Evolutionary conservation across 176 grass and related monocot genomes (phyloP).

Genomic region (Dendrocalamus sinicus): DNA sequence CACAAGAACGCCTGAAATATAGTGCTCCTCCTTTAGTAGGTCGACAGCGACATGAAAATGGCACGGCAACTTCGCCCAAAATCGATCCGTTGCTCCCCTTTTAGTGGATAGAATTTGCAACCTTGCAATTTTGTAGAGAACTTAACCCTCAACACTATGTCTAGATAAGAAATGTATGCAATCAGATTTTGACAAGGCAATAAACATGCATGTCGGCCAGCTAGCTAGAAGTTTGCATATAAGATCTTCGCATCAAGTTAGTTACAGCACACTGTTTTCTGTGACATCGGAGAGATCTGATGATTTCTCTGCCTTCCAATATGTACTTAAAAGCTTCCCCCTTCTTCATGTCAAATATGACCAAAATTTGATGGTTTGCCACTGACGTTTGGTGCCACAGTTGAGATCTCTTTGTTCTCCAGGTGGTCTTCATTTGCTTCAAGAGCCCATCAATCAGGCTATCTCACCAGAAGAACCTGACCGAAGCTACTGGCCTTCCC

Average conservation of each 20-base stretch:
- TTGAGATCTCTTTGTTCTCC: slow-evolving; percentile 8
- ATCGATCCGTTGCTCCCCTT: not conserved
- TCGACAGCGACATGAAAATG: slow-evolving; percentile 20
- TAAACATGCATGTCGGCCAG: slow-evolving; percentile 31
- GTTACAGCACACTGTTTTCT: not conserved
- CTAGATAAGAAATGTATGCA: not conserved
- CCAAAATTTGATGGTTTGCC: slow-evolving; percentile 30
- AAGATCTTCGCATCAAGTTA: not conserved
- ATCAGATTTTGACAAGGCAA: not conserved
- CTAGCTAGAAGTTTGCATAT: slow-evolving; percentile 10
- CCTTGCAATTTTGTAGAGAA: not conserved
- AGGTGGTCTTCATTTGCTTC: slow-evolving; percentile 15
- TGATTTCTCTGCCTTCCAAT: slow-evolving; percentile 36
- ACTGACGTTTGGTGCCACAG: not conserved
- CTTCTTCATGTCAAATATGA: not conserved
- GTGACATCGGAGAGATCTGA: slow-evolving; percentile 5
- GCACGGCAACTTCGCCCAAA: not conserved
- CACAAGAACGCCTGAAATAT: slow-evolving; percentile 16
- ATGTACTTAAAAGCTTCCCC: too few relatives aligned
- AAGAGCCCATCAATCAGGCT: not conserved
- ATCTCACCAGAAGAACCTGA: slow-evolving; percentile 22
- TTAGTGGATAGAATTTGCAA: not conserved
- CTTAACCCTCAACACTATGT: not conserved
- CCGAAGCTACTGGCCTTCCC: not conserved
- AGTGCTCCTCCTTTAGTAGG: slow-evolving; percentile 19